Conservation (phyloP, 2,329 filamentous ascomycete genomes). For the Polychaeton citri region DNA sequence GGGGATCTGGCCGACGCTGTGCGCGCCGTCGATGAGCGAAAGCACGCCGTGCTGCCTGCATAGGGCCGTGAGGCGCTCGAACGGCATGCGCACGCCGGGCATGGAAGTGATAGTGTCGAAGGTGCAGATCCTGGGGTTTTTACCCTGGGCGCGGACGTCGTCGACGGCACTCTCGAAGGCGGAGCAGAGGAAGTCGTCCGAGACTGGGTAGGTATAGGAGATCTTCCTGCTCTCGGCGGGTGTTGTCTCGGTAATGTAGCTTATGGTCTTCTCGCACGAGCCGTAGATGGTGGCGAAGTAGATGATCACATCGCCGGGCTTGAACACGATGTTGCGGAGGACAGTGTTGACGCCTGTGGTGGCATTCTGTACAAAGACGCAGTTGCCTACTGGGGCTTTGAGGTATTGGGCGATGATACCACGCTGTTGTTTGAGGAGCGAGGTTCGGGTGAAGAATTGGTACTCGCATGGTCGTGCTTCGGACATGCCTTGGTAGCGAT, state of each 20-base stretch:
- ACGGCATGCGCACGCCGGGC: slow-evolving; percentile 70
- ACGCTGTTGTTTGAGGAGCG: slow-evolving; percentile 51
- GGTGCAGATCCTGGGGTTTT: slow-evolving; percentile 52
- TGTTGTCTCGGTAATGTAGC: slow-evolving; percentile 58
- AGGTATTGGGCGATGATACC: slow-evolving; percentile 52
- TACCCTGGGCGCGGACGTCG: slow-evolving; percentile 40
- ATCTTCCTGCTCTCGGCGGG: slow-evolving; percentile 41
- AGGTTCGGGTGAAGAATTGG: slow-evolving; percentile 54
- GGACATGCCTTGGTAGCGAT: slow-evolving; percentile 49
- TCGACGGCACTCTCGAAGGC: slow-evolving; percentile 48
- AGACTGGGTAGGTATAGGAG: slow-evolving; percentile 51
- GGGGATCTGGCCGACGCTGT: slow-evolving; percentile 66
- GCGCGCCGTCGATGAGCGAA: slow-evolving; percentile 71
- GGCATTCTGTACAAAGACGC: slow-evolving; percentile 72
- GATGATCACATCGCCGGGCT: slow-evolving; percentile 59
- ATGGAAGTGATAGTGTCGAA: slow-evolving; percentile 72
- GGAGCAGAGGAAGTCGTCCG: slow-evolving; percentile 52
- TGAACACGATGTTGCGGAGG: slow-evolving; percentile 59
- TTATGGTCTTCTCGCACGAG: slow-evolving; percentile 59
- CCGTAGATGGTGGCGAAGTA: slow-evolving; percentile 71
- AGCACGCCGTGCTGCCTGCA: slow-evolving; percentile 57
- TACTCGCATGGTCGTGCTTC: slow-evolving; percentile 64
- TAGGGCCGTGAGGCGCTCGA: slow-evolving; percentile 48
- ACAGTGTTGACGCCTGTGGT: slow-evolving; percentile 67
- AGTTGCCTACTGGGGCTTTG: slow-evolving; percentile 48